Evolutionary conservation across 495 filamentous ascomycete species (phyloP).

Genomic region (Penicillium cataractarum): DNA sequence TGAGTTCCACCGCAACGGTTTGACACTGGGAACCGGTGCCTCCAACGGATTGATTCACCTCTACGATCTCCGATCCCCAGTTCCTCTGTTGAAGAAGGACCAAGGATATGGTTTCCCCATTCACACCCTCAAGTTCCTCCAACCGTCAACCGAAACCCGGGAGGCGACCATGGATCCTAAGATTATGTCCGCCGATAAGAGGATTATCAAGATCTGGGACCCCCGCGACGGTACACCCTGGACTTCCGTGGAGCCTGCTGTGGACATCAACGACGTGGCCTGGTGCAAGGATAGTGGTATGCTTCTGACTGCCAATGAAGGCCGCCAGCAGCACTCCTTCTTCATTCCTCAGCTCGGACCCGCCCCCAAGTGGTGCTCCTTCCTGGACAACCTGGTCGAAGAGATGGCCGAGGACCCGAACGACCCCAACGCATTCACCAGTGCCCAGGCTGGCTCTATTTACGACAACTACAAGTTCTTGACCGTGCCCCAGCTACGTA

Average conservation of each 20-base stretch:
- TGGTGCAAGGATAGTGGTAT: constrained; percentile 88
- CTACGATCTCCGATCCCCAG: constrained; percentile 89
- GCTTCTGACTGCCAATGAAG: constrained; percentile 95
- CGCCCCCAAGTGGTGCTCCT: constrained; percentile 92
- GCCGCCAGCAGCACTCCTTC: constrained; percentile 88
- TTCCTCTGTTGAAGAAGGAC: constrained; percentile 84
- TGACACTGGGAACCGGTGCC: constrained; percentile 86
- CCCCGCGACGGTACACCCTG: constrained; percentile 78
- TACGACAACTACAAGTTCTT: constrained; percentile 99
- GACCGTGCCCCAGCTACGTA: constrained; percentile 77
- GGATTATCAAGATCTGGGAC: constrained; percentile 98
- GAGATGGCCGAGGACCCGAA: constrained; percentile 89
- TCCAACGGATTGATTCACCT: constrained; percentile 87
- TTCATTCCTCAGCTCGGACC: constrained; percentile 93
- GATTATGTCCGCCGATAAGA: constrained; percentile 87
- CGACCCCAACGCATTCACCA: constrained; percentile 67
- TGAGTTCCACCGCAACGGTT: constrained; percentile 81
- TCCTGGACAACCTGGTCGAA: constrained; percentile 95
- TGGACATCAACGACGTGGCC: constrained; percentile 90
- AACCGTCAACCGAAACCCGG: constrained; percentile 66
- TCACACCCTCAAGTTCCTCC: constrained; percentile 85
- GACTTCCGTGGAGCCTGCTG: constrained; percentile 93
- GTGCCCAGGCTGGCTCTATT: constrained; percentile 62
- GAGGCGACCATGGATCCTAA: constrained; percentile 72
- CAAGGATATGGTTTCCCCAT: constrained; percentile 96